Percentiles rank a stretch among this genome's conserved stretches.
These are phyloP conservation scores for Brachypodium distachyon DNA, from an alignment of 202 grass and related monocot genomes.

Conservation along the genomic window DNA sequence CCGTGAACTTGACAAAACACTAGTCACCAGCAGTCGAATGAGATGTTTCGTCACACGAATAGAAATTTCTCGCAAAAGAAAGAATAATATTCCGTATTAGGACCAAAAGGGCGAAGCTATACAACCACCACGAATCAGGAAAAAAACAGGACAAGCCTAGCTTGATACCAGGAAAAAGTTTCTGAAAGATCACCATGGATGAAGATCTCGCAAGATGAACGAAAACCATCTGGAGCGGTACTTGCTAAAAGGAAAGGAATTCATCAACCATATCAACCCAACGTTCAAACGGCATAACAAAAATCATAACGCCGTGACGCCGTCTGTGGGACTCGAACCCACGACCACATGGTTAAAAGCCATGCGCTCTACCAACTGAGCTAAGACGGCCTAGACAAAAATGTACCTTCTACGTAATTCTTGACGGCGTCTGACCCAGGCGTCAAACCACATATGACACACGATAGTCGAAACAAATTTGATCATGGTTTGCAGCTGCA, in stretches of 20 bases:
- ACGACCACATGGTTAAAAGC: slow-evolving; percentile 92
- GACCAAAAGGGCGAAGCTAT: not conserved
- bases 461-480: too few species aligned
- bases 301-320: too few species aligned
- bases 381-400: slow-evolving; percentile 33
- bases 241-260: too few species aligned
- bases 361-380: slow-evolving; percentile 86
- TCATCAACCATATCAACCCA: too few species aligned
- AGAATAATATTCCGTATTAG: not conserved
- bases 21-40: not conserved
- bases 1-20: not conserved
- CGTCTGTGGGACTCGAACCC: slow-evolving; percentile 84
- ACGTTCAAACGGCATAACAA: too few species aligned
- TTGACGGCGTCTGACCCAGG: accelerated
- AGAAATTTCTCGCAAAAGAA: too few species aligned
- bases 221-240: too few species aligned
- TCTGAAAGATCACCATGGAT: too few species aligned
- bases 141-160: too few species aligned
- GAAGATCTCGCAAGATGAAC: too few species aligned
- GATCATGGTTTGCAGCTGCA: not conserved
- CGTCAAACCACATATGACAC: not conserved
- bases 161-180: not conserved
- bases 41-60: not conserved
- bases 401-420: accelerated
- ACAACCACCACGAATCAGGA: not conserved